Evolutionary conservation across 768 basidiomycete species (phyloP), one percentile per base, ranked within the genome.

Genomic region (Clathrus columnatus): DNA sequence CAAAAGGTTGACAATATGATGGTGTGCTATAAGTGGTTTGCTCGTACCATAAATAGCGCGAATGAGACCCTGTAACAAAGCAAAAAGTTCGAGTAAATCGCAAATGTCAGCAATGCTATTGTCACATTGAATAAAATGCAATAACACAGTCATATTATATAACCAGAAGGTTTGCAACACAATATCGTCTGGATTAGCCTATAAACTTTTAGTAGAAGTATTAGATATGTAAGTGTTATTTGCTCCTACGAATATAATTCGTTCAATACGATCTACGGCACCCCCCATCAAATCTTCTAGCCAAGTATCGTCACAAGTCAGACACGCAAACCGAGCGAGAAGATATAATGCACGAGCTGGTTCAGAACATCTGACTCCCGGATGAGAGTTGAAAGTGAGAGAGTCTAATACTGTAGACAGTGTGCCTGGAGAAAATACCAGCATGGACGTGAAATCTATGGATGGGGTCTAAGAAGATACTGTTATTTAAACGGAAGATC

Each of bases 311-410:
- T 93, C 91, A 64, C 91, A 92, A n/a, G 81, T 84, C 26, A 91
- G 71, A 60, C 84, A 85, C n/a, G 96, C 96, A 69, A 95, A 99
- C 45, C 93, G 82, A 11, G 91, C 85, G 50, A 93, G 78, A 71
- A 96, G 80, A 69, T 93, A 96, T 48, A 99, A 71, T 10, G 82
- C 82, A 65, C 95, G 97, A 26, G 95, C 96, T 16, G 96, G 94
- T 29, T 92, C 82, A 2, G 85, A 71, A 68, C 36, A 46, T 49
- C 80, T 79, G 47, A 88, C 74, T 18, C 79, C 76, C 5, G 90
- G 83, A 42, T 72, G 79, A 66, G 84, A 88, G 62, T 84, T 82
- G 21, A 79, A 80, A 66, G 98, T 85, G 30, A 98, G 71, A 7
- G 89, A 83, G 60, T 87, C 82, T 60, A 95, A 84, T 30, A 94